Conservation (phyloP, 148 eudicot species). For the Rhododendron ferrugineum region DNA sequence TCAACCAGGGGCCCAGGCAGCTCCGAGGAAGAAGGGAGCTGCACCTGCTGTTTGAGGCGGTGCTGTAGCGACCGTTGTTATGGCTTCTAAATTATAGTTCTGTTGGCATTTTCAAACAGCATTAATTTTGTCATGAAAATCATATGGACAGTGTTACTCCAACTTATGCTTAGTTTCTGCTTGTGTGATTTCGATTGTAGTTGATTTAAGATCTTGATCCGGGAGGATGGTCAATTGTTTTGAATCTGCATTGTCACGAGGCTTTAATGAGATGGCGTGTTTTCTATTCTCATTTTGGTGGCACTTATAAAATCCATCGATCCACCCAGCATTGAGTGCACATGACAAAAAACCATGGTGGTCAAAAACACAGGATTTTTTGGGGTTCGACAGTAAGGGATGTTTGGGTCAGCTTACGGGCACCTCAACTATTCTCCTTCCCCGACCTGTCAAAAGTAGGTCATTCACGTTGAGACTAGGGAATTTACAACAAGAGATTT, state of each 20-base stretch:
- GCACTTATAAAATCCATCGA: not conserved
- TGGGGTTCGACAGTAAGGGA: no score
- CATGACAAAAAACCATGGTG: no score
- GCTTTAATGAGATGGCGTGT: not conserved
- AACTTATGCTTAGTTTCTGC: not conserved
- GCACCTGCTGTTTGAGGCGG: conserved; percentile 22
- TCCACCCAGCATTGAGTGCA: no score
- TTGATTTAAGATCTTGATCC: not conserved
- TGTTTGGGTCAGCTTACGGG: no score
- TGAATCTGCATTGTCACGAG: not conserved
- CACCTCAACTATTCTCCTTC: no score
- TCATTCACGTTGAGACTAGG: no score
- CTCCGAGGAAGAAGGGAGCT: conserved; percentile 34
- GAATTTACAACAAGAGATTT: no score
- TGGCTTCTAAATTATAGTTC: not conserved
- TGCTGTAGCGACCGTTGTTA: not conserved
- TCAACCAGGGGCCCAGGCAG: conserved; percentile 28
- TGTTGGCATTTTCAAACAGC: not conserved
- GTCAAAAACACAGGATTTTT: no score
- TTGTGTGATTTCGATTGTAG: not conserved
- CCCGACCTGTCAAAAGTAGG: no score
- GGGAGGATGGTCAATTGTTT: not conserved
- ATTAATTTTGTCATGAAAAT: not conserved
- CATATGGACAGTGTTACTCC: conserved; percentile 2
- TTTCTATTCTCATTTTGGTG: not conserved